Conservation (phyloP, 2,329 filamentous ascomycete species). For the Graphiopsis chlorocephala region DNA sequence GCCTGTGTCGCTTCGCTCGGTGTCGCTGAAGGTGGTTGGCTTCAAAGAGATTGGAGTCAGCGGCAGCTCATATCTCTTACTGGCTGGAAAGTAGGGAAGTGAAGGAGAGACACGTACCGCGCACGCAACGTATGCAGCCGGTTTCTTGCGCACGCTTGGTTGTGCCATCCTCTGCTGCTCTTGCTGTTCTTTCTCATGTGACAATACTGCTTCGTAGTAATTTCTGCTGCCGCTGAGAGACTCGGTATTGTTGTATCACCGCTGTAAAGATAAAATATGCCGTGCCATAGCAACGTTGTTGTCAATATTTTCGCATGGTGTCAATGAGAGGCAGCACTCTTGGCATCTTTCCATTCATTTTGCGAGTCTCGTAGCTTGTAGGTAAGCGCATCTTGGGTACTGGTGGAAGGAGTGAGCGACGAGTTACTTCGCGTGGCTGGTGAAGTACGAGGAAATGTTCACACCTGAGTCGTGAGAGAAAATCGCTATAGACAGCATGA, state of each 20-base stretch:
- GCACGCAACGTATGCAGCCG: not conserved
- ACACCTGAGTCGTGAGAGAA: not conserved
- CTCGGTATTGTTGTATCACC: not conserved
- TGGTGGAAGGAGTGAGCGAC: not conserved
- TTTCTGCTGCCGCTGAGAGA: not conserved
- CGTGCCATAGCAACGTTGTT: not conserved
- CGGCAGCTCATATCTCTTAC: too few relatives aligned
- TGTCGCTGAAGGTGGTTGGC: not conserved
- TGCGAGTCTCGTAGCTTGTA: not conserved
- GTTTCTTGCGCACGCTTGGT: not conserved
- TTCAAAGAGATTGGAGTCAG: not conserved
- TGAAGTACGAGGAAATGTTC: not conserved
- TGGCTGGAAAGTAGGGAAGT: not conserved
- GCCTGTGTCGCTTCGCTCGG: not conserved
- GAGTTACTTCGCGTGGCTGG: not conserved
- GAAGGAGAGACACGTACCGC: not conserved
- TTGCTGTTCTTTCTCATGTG: not conserved
- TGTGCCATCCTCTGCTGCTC: not conserved
- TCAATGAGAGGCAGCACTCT: not conserved
- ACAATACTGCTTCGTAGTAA: not conserved
- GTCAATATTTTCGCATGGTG: not conserved
- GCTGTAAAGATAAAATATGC: not conserved
- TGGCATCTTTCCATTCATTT: not conserved
- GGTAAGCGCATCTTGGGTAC: not conserved
- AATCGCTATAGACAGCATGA: not conserved